phyloP scores from a whole-genome alignment of 1,284 basidiomycete genomes.

The Microbotryum saponariae region DNA sequence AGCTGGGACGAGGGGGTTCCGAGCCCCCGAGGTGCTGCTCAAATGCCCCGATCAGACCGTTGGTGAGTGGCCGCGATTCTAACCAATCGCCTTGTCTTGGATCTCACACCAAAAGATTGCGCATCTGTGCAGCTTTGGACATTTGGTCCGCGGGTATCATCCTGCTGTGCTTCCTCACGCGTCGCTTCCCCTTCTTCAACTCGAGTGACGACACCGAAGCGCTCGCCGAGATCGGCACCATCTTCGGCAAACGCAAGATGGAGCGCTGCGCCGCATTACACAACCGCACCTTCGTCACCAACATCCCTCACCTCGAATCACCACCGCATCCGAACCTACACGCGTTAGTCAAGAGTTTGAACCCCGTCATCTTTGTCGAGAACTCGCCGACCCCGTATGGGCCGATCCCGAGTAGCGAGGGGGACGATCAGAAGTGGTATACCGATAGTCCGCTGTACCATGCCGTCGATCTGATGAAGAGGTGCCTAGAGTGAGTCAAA shows the following conservation, averaged over 20 bases:
- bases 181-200: conserved; percentile 91
- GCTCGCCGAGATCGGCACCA: conserved; percentile 82
- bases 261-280: conserved; percentile 81
- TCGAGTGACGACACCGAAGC: conserved; percentile 93
- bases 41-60: conserved; percentile 93
- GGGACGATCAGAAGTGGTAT: conserved; percentile 42
- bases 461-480: conserved; percentile 65
- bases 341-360: conserved; percentile 65
- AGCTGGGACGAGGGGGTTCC: conserved; percentile 92
- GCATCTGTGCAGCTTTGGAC: conserved; percentile 64
- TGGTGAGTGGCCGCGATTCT: conserved; percentile 49
- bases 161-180: conserved; percentile 80
- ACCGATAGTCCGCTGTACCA: conserved; percentile 52
- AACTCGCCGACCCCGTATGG: conserved; percentile 34
- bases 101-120: not conserved
- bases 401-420: conserved; percentile 13
- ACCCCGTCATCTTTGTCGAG: conserved; percentile 56
- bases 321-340: conserved; percentile 58
- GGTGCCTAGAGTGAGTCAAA: conserved; percentile 57
- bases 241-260: conserved; percentile 77
- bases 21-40: conserved; percentile 90
- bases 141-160: conserved; percentile 94
- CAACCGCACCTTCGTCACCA: conserved; percentile 76
- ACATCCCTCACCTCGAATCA: conserved; percentile 64
- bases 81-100: not conserved